Base-by-base conservation (phyloP, 257 asterid genomes). In the Rauvolfia tetraphylla region DNA sequence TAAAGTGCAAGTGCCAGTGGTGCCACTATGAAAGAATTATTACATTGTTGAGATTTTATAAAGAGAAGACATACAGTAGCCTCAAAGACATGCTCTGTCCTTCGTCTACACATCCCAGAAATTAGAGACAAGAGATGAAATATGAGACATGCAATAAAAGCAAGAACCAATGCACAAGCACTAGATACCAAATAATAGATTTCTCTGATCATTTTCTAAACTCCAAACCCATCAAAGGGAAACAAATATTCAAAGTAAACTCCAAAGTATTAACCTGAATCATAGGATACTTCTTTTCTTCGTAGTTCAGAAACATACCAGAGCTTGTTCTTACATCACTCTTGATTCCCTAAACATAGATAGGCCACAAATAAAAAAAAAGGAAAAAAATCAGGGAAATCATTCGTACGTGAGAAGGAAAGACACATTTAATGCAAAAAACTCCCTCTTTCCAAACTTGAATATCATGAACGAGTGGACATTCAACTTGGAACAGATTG, bases 271-370 rank as follows among this genome's bases (percentile, higher is more conserved):
- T 22, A 79, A 92, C 97, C 97, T 92, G 84, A 78, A 92, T 86
- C 86, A 84, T 87, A 12, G 95, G 95, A 76, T 86, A 89, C 76
- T 79, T 81, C 77, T 90, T 88, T 85, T 92, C 96, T 82, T 76
- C 87, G 58, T 76, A 75, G 80, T 75, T 92, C 76, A 92, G 81
- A 85, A 92, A 92, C 96, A 90, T 90, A 74, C 97, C 95, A 75
- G 96, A 92, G 83, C 96, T 92, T 78, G 96, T 90, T 84, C 95
- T 90, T 38, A 88, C 95, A 42, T 82, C 72, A 83, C 97, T 90
- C 87, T 83, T 85, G 73, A 92, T 72, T 75, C 95, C 96, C 97
- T 92, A 83, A 66, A 77, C 79, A 74, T 56, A 57, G 58, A 66
- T 41, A n/a, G 31, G 25, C 48, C 34, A 5, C 80, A 27, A 34